These are phyloP conservation scores for Penicillium lividum DNA, from an alignment of 495 filamentous ascomycete genomes.

Conservation along the genomic window DNA sequence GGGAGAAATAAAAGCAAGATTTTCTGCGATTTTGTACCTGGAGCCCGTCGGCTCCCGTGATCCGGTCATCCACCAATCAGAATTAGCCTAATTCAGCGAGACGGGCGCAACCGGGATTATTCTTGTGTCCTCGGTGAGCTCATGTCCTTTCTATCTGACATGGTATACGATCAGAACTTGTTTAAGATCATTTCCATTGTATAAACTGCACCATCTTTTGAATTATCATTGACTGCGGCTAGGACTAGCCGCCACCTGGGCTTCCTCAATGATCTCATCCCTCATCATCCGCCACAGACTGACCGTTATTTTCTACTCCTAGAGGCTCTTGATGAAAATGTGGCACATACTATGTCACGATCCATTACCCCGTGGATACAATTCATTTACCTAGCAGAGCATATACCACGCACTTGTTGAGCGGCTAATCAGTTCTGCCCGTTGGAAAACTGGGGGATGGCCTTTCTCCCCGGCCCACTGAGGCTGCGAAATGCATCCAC, in stretches of 20 bases:
- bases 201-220: neutral
- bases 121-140: conserved; percentile 19
- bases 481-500: conserved; percentile 27
- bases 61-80: conserved; percentile 40
- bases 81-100: conserved; percentile 35
- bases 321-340: conserved; percentile 1
- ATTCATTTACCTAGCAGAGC: neutral
- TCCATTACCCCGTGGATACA: neutral
- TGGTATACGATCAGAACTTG: neutral
- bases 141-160: neutral
- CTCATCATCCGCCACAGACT: neutral
- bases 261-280: conserved; percentile 5
- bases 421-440: conserved; percentile 3
- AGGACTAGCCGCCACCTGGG: neutral
- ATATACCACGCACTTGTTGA: neutral
- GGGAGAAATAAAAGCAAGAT: conserved; percentile 35
- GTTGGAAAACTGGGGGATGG: conserved; percentile 14
- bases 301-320: neutral
- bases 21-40: conserved; percentile 41
- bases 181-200: neutral
- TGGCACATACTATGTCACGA: neutral
- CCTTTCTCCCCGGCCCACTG: conserved; percentile 18
- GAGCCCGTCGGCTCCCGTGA: conserved; percentile 43
- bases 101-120: conserved; percentile 40
- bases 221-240: neutral